Evolutionary conservation across 2,329 filamentous ascomycete species (phyloP).

Genomic region (Neonectria hederae): DNA sequence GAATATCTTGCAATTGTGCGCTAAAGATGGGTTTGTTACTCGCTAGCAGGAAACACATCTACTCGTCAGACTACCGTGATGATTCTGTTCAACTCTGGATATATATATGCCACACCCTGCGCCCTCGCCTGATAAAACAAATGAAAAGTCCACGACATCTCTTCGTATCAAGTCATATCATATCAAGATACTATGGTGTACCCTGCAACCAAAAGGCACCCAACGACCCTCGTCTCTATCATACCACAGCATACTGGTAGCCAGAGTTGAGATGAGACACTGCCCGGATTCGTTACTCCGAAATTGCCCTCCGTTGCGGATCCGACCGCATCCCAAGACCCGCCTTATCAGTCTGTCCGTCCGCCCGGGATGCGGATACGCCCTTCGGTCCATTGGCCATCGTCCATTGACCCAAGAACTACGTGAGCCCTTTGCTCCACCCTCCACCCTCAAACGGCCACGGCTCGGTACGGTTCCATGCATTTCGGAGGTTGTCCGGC

Average conservation of each 20-base stretch:
- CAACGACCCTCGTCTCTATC: background rate
- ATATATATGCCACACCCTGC: constrained; percentile 10
- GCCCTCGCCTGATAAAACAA: background rate
- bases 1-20: background rate
- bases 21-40: background rate
- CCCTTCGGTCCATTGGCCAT: background rate
- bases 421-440: constrained; percentile 19
- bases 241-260: constrained; percentile 1
- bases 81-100: background rate
- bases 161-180: background rate
- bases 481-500: constrained; percentile 23
- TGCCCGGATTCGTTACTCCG: constrained; percentile 6
- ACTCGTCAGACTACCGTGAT: background rate
- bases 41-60: background rate
- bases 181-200: background rate
- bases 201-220: background rate
- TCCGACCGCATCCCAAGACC: constrained; percentile 14
- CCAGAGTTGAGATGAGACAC: background rate
- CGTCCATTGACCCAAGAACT: background rate
- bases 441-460: constrained; percentile 10
- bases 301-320: constrained; percentile 3
- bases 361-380: constrained; percentile 4
- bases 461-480: constrained; percentile 13
- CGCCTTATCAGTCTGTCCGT: constrained; percentile 15
- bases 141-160: background rate